Percentiles rank a stretch among this genome's conserved stretches.
These are phyloP conservation scores for Paramecium sexaurelia DNA, from an alignment of 73 alveolate genomes.

Conservation along the genomic window DNA sequence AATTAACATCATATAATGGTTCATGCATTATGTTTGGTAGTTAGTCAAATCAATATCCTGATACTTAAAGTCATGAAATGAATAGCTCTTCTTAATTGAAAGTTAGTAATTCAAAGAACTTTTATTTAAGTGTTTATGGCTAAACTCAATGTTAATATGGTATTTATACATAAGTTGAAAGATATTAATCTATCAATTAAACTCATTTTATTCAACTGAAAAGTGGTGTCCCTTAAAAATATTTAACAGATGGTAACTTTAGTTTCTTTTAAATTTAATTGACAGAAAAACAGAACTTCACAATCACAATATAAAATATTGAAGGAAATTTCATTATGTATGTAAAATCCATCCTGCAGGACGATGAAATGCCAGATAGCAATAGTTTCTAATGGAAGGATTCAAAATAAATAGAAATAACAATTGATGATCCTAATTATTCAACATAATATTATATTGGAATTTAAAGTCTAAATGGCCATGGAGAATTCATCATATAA, in stretches of 20 bases:
- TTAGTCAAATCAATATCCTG: neutral
- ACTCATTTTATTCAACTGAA: neutral
- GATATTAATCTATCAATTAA: neutral
- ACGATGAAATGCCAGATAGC: conserved; percentile 43
- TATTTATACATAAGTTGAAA: neutral
- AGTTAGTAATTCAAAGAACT: neutral
- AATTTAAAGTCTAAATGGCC: neutral
- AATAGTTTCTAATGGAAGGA: conserved; percentile 19
- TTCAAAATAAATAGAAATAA: neutral
- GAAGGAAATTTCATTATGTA: conserved; percentile 11
- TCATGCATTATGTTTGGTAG: neutral
- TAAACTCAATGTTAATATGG: neutral
- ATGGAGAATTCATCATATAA: conserved; percentile 29
- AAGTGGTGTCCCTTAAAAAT: neutral
- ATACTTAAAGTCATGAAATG: neutral
- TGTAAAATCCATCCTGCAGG: neutral
- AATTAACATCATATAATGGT: conserved; percentile 15
- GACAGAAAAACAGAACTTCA: neutral
- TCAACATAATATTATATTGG: neutral
- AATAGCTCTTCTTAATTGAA: neutral
- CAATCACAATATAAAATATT: neutral
- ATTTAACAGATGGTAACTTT: neutral
- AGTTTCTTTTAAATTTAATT: neutral
- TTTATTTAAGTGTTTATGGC: conserved; percentile 25
- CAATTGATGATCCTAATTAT: neutral